A percentile compares a stretch with the other conserved stretches of the same genome.
These are phyloP conservation scores for Cyclotella baltica DNA, from an alignment of 108 stramenopile species.

Conservation along the genomic window DNA sequence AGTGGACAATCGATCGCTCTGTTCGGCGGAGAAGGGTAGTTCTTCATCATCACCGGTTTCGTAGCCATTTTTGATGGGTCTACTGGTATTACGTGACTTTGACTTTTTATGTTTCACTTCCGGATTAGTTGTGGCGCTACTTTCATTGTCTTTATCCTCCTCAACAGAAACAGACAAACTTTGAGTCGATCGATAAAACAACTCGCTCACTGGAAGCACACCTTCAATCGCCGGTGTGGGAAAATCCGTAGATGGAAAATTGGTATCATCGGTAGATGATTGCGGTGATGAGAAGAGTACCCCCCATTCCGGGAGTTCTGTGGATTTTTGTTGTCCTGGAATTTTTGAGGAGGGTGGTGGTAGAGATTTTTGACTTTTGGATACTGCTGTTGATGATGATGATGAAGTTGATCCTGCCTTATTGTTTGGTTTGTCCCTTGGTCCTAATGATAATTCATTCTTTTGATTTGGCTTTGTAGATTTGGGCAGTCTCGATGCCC, in stretches of 20 bases:
- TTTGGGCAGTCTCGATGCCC: too few species aligned
- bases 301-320: conserved; percentile 32
- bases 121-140: neutral
- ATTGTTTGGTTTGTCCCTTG: neutral
- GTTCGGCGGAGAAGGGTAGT: conserved; percentile 58
- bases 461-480: too few species aligned
- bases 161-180: conserved; percentile 21
- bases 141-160: neutral
- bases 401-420: neutral
- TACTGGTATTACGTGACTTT: too few species aligned
- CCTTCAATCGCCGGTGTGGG: conserved; percentile 63
- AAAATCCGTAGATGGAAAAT: conserved; percentile 5
- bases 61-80: conserved; percentile 11
- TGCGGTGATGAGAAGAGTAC: conserved; percentile 10
- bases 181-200: conserved; percentile 78
- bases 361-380: neutral
- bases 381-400: neutral
- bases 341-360: conserved; percentile 24
- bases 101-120: conserved; percentile 7
- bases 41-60: conserved; percentile 53
- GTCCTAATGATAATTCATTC: neutral
- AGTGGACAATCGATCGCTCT: conserved; percentile 50
- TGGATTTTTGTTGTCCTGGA: conserved; percentile 1
- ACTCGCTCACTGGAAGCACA: conserved; percentile 78
- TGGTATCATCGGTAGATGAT: neutral